Conservation (phyloP, 2,329 filamentous ascomycete genomes). For the Davidsoniella eucalypti region DNA sequence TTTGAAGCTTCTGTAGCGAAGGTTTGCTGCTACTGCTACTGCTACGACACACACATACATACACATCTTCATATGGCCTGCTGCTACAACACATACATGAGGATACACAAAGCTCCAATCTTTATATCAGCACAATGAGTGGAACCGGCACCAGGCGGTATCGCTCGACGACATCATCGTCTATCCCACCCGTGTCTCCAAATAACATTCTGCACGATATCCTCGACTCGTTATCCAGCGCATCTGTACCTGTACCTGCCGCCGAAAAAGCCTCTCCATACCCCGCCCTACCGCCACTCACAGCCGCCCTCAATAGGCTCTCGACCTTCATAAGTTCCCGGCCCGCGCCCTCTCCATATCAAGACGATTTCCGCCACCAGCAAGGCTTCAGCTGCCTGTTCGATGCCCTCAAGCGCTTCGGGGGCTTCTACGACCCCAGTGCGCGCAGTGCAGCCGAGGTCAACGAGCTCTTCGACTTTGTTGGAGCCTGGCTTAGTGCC, state of each 20-base stretch:
- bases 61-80: neutral
- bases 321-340: constrained; percentile 42
- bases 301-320: constrained; percentile 45
- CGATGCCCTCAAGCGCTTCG: constrained; percentile 50
- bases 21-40: no score
- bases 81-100: neutral
- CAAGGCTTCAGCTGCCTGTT: constrained; percentile 64
- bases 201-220: constrained; percentile 40
- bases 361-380: constrained; percentile 71
- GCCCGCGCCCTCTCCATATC: constrained; percentile 32
- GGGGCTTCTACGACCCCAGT: constrained; percentile 58
- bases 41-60: no score
- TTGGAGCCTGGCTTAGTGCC: constrained; percentile 56
- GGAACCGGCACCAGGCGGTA: constrained; percentile 36
- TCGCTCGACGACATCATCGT: constrained; percentile 48
- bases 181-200: constrained; percentile 39
- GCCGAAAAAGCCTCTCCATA: constrained; percentile 19
- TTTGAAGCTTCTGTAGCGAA: no score
- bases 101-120: neutral
- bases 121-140: neutral
- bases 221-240: constrained; percentile 30
- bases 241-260: constrained; percentile 21
- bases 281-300: constrained; percentile 31
- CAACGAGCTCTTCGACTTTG: constrained; percentile 46
- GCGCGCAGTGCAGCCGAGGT: constrained; percentile 46